Evolutionary conservation across 257 asterid species (phyloP).

Genomic region (Handroanthus guayacan): DNA sequence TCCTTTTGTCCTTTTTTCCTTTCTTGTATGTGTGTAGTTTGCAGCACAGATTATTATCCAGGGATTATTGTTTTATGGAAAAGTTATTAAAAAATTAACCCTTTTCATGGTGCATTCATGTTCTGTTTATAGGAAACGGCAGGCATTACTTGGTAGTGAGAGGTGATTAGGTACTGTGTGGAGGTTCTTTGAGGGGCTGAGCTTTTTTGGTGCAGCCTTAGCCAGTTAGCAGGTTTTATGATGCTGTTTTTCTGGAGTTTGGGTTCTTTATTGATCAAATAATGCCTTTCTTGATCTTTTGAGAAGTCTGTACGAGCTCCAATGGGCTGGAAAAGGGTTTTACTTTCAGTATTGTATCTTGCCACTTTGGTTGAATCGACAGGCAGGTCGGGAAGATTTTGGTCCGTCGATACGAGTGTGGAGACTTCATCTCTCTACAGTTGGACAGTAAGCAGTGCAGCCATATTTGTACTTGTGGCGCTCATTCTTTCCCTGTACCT

Average conservation of each 20-base stretch:
- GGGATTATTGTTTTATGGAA: neutral
- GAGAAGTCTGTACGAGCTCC: conserved; percentile 21
- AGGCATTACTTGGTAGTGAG: neutral
- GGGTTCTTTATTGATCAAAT: neutral
- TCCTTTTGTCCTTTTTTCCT: neutral
- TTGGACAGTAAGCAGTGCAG: conserved; percentile 63
- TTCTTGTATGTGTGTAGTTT: neutral
- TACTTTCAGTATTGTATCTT: conserved; percentile 37
- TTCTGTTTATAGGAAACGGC: neutral
- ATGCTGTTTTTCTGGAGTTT: neutral
- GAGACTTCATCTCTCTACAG: conserved; percentile 46
- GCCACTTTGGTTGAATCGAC: conserved; percentile 48
- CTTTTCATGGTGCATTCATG: neutral
- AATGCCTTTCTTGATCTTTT: neutral
- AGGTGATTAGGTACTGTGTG: neutral
- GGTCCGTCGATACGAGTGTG: conserved; percentile 36
- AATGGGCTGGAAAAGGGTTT: conserved; percentile 57
- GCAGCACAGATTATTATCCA: neutral
- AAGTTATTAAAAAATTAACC: neutral
- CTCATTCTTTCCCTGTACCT: conserved; percentile 62
- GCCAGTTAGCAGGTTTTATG: neutral
- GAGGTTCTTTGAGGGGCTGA: neutral
- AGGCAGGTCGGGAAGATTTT: conserved; percentile 46
- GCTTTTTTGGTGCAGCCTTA: neutral
- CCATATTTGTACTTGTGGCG: conserved; percentile 60